phyloP scores from a whole-genome alignment of 1,284 basidiomycete genomes.

The Pyrrhoderma lamaoense region DNA sequence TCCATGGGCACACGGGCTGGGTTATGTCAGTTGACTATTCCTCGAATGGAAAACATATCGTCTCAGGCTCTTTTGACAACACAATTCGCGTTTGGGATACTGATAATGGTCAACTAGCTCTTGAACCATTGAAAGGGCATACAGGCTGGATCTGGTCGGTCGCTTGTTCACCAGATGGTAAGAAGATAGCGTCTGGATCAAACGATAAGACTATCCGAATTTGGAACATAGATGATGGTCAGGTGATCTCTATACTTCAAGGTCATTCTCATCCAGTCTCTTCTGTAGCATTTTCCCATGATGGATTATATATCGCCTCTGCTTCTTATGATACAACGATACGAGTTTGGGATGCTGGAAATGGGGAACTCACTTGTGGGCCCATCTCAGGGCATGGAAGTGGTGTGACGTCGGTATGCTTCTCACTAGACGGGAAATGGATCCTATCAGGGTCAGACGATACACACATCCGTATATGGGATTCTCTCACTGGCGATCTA shows the following conservation, averaged over 20 bases:
- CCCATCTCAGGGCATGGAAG: too few relatives aligned
- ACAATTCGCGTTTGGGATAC: slow-evolving; percentile 3
- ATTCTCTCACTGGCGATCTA: too few relatives aligned
- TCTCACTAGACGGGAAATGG: too few relatives aligned
- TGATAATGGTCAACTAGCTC: not conserved
- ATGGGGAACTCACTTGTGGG: not conserved
- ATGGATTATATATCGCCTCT: slow-evolving; percentile 1
- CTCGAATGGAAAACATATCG: not conserved
- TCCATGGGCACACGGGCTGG: not conserved
- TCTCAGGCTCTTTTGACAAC: not conserved
- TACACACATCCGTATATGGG: too few relatives aligned
- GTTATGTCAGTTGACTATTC: not conserved
- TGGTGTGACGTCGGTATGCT: too few relatives aligned
- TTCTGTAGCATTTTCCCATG: not conserved
- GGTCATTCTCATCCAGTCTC: not conserved
- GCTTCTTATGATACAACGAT: not conserved
- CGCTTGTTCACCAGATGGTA: slow-evolving; percentile 2
- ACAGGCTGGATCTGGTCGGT: not conserved
- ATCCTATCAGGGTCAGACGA: too few relatives aligned
- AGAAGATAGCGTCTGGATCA: not conserved
- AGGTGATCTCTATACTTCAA: not conserved
- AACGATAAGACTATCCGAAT: slow-evolving; percentile 2
- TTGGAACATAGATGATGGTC: not conserved
- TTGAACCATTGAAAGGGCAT: slow-evolving; percentile 1
- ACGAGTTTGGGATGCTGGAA: not conserved